Conservation (phyloP, 257 asterid genomes). For the Gentiana straminea region DNA sequence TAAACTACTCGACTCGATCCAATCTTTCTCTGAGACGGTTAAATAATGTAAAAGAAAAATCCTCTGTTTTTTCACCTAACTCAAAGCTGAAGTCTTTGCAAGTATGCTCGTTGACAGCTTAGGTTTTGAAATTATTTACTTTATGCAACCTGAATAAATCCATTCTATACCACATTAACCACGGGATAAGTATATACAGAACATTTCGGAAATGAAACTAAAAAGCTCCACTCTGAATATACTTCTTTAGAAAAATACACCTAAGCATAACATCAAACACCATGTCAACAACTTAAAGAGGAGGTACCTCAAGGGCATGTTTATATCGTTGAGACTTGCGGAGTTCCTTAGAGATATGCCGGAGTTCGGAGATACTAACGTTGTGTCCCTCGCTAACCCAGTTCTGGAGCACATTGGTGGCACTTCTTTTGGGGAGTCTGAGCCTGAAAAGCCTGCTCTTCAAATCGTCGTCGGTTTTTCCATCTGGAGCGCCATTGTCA, state of each 20-base stretch:
- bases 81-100: too few relatives aligned
- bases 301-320: slow-evolving; percentile 85
- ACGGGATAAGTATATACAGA: too few relatives aligned
- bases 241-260: background rate
- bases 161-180: background rate
- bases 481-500: slow-evolving; percentile 1
- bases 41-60: too few relatives aligned
- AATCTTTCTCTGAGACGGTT: too few relatives aligned
- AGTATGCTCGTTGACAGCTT: too few relatives aligned
- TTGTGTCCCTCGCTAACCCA: slow-evolving; percentile 66
- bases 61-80: too few relatives aligned
- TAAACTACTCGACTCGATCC: too few relatives aligned
- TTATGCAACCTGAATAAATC: too few relatives aligned
- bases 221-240: background rate
- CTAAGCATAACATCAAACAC: background rate
- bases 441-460: slow-evolving; percentile 72
- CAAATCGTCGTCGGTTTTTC: slow-evolving; percentile 38
- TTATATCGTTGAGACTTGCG: slow-evolving; percentile 61
- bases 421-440: slow-evolving; percentile 85
- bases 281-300: background rate
- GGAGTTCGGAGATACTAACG: slow-evolving; percentile 53
- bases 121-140: too few relatives aligned
- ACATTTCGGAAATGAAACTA: too few relatives aligned
- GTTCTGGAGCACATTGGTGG: slow-evolving; percentile 52
- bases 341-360: slow-evolving; percentile 66